phyloP scores from a whole-genome alignment of 2,329 filamentous ascomycete species.

The Sporothrix phasma region DNA sequence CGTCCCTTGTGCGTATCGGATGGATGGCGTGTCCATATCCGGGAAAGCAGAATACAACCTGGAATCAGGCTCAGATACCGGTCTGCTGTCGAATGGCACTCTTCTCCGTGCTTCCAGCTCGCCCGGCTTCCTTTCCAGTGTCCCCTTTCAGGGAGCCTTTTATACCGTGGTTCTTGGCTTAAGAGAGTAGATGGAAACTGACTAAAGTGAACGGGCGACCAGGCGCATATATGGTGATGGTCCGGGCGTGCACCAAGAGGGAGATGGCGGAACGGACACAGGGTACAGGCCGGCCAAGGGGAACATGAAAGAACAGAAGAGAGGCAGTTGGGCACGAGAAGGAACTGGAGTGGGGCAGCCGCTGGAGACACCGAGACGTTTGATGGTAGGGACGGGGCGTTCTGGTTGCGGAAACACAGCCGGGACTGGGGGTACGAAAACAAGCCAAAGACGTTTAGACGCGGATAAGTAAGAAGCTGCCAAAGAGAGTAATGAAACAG shows the following conservation, averaged over 20 bases:
- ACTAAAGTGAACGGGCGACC: not conserved
- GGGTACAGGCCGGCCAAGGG: not conserved
- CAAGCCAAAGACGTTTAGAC: not conserved
- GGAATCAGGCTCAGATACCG: too few relatives aligned
- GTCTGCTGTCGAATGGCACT: too few relatives aligned
- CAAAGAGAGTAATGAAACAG: not conserved
- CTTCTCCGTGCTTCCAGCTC: too few relatives aligned
- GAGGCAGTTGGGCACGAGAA: not conserved
- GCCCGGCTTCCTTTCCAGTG: not conserved
- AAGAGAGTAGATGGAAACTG: not conserved
- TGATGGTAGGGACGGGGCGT: not conserved
- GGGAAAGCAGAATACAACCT: not conserved
- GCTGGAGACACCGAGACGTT: not conserved
- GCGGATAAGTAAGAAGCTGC: not conserved
- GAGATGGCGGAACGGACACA: not conserved
- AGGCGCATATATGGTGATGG: not conserved
- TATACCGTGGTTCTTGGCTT: too few relatives aligned
- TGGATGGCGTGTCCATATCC: not conserved
- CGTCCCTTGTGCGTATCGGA: not conserved
- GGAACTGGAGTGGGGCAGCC: not conserved
- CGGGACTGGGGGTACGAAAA: not conserved
- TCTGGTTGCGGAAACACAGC: not conserved
- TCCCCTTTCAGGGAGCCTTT: too few relatives aligned
- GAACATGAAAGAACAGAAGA: not conserved
- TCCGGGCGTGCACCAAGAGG: not conserved